Conservation (phyloP, 768 basidiomycete genomes). For the Lepiota venenata region DNA sequence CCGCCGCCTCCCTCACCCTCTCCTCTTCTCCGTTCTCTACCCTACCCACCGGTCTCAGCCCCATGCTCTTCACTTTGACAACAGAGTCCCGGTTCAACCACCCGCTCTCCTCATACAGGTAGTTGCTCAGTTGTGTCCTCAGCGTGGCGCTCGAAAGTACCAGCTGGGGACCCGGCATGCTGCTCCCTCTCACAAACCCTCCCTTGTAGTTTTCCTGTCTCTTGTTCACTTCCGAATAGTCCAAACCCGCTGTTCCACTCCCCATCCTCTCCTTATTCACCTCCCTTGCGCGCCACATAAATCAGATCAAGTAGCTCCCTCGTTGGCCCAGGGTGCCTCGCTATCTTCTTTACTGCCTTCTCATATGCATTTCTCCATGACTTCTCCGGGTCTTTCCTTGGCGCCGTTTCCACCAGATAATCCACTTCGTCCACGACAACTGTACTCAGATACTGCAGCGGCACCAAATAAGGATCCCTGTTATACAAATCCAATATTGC, state of each 20-base stretch:
- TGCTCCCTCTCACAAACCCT: slow-evolving; percentile 15
- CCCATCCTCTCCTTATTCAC: slow-evolving; percentile 23
- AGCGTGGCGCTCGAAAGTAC: slow-evolving; percentile 73
- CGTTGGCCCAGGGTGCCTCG: slow-evolving; percentile 55
- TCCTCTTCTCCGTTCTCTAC: slow-evolving; percentile 8
- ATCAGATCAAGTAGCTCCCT: slow-evolving; percentile 57
- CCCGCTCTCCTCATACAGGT: slow-evolving; percentile 51
- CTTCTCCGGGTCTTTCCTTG: slow-evolving; percentile 36
- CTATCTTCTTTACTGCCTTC: slow-evolving; percentile 39
- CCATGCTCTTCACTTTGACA: slow-evolving; percentile 28
- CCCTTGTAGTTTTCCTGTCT: background rate
- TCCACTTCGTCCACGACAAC: slow-evolving; percentile 79
- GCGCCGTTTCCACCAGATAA: slow-evolving; percentile 57
- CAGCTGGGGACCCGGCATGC: slow-evolving; percentile 47
- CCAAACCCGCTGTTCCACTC: slow-evolving; percentile 15
- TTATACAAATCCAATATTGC: slow-evolving; percentile 57
- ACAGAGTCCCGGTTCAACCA: slow-evolving; percentile 51
- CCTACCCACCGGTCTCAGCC: slow-evolving; percentile 12
- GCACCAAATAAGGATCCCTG: slow-evolving; percentile 38
- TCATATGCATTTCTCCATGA: slow-evolving; percentile 31
- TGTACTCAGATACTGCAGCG: slow-evolving; percentile 44
- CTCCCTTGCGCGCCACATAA: slow-evolving; percentile 35
- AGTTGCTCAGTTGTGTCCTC: slow-evolving; percentile 47
- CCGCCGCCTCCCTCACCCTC: slow-evolving; percentile 12
- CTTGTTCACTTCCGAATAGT: slow-evolving; percentile 12